These are phyloP conservation scores for Ramaria sp. DNA, from an alignment of 768 basidiomycete species.

Conservation along the genomic window DNA sequence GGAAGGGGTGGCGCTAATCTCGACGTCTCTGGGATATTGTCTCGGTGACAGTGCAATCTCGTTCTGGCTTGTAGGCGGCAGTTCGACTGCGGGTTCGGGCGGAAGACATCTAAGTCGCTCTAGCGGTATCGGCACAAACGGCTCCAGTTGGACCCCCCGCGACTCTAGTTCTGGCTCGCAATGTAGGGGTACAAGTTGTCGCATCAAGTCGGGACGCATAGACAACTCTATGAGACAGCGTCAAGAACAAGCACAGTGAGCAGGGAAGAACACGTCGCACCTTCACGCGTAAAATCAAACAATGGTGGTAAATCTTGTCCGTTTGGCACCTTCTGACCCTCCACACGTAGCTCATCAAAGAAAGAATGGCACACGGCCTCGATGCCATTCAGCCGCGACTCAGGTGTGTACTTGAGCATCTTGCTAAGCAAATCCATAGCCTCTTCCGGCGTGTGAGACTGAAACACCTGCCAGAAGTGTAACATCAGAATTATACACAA, in stretches of 20 bases:
- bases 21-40: too few relatives aligned
- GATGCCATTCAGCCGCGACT: conserved; percentile 78
- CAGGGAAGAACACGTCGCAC: conserved; percentile 35
- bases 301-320: conserved; percentile 91
- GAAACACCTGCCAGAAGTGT: conserved; percentile 67
- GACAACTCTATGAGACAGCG: conserved; percentile 63
- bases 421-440: conserved; percentile 94
- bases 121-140: conserved; percentile 94
- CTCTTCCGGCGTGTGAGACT: conserved; percentile 90
- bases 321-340: conserved; percentile 91
- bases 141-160: conserved; percentile 78
- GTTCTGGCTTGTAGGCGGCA: too few relatives aligned
- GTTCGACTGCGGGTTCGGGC: too few relatives aligned
- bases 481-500: neutral
- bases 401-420: conserved; percentile 96
- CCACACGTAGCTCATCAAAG: conserved; percentile 91
- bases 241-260: neutral
- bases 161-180: conserved; percentile 83
- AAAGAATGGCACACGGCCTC: conserved; percentile 91
- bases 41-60: too few relatives aligned
- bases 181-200: conserved; percentile 81
- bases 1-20: too few relatives aligned
- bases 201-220: conserved; percentile 89
- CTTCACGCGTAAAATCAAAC: conserved; percentile 94
- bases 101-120: conserved; percentile 49